These are phyloP conservation scores for Achaetomium macrosporum DNA, from an alignment of 2,329 filamentous ascomycete genomes.

Conservation along the genomic window DNA sequence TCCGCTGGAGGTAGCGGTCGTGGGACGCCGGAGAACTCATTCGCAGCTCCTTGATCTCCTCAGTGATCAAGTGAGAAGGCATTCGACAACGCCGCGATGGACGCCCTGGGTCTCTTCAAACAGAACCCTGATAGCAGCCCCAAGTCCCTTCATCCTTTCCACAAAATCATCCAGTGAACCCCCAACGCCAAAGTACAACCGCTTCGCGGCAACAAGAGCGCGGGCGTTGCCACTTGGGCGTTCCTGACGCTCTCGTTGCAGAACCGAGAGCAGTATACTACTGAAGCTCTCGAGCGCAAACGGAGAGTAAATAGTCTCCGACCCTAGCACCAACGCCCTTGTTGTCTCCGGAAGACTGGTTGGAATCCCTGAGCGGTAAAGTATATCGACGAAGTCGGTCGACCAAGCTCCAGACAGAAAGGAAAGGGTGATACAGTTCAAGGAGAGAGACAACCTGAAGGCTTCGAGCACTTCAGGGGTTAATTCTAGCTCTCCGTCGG, in stretches of 20 bases:
- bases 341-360: slow-evolving; percentile 10
- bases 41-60: not conserved
- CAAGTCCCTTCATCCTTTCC: slow-evolving; percentile 43
- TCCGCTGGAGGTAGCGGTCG: not conserved
- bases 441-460: slow-evolving; percentile 51
- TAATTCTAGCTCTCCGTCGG: slow-evolving; percentile 59
- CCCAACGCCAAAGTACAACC: slow-evolving; percentile 78
- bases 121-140: slow-evolving; percentile 44
- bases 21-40: not conserved
- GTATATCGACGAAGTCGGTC: slow-evolving; percentile 53
- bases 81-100: slow-evolving; percentile 54
- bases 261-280: slow-evolving; percentile 55
- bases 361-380: slow-evolving; percentile 36
- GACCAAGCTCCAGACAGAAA: slow-evolving; percentile 76
- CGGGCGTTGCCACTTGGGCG: slow-evolving; percentile 42
- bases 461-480: slow-evolving; percentile 49
- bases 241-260: slow-evolving; percentile 41
- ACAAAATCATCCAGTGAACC: slow-evolving; percentile 74
- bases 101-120: slow-evolving; percentile 57
- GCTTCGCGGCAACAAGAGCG: slow-evolving; percentile 69
- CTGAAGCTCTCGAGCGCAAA: slow-evolving; percentile 64
- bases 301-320: slow-evolving; percentile 80
- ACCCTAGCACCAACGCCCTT: slow-evolving; percentile 57
- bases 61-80: slow-evolving; percentile 32
- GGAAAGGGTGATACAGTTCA: slow-evolving; percentile 49